Percentiles rank a stretch among this genome's conserved stretches.
These are phyloP conservation scores for Neurospora pannonica DNA, from an alignment of 495 filamentous ascomycete genomes.

Conservation along the genomic window DNA sequence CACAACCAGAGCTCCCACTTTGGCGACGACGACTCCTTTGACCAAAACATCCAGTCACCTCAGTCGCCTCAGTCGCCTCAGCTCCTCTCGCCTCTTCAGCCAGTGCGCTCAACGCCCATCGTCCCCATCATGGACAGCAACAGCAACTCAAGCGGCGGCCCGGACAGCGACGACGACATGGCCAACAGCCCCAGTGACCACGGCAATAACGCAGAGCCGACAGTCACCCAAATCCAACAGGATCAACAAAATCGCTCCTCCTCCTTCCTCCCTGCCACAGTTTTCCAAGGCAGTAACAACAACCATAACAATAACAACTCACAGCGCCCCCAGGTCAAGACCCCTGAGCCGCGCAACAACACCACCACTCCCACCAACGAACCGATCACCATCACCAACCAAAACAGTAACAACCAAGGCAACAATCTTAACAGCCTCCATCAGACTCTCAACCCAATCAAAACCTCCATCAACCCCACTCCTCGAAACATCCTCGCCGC, in stretches of 20 bases:
- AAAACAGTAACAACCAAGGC: slow-evolving; percentile 11
- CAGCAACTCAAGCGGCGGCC: background rate
- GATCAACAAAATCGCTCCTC: background rate
- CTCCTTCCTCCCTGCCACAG: background rate
- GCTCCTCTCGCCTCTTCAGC: background rate
- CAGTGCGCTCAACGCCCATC: background rate
- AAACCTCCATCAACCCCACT: background rate
- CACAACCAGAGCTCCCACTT: background rate
- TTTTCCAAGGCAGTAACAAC: background rate
- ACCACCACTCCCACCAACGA: slow-evolving; percentile 11
- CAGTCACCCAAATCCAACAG: background rate
- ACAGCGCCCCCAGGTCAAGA: slow-evolving; percentile 13
- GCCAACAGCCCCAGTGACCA: background rate
- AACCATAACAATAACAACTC: background rate
- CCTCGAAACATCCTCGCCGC: background rate
- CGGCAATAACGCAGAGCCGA: background rate
- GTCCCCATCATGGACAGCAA: background rate
- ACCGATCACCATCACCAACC: slow-evolving; percentile 17
- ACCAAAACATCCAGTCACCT: background rate
- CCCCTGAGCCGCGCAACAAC: slow-evolving; percentile 22
- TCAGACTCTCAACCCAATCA: background rate
- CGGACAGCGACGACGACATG: background rate
- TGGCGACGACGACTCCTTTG: background rate
- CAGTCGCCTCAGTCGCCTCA: background rate
- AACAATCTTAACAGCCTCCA: background rate